phyloP scores from a whole-genome alignment of 139 green algal genomes.

The Coccomyxa sp. region DNA sequence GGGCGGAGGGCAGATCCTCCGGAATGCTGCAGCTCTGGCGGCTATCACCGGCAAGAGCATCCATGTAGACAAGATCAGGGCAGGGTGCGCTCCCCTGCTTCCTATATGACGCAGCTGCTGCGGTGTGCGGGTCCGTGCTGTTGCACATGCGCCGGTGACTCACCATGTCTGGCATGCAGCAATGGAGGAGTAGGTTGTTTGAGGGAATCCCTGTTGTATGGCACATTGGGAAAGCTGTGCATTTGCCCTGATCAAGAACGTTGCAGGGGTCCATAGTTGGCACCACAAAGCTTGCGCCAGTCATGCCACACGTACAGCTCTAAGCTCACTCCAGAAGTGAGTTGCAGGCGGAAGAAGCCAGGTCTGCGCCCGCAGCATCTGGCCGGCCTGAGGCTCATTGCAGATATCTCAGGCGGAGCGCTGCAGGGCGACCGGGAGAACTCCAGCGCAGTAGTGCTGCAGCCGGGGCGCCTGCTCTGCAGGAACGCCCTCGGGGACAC shows the following conservation, averaged over 20 bases:
- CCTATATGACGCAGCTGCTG: neutral
- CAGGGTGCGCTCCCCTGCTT: neutral
- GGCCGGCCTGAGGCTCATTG: conserved; percentile 58
- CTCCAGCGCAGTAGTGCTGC: conserved; percentile 37
- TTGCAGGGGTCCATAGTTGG: too few relatives aligned
- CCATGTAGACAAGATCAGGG: conserved; percentile 53
- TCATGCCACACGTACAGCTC: neutral
- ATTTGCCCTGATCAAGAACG: too few relatives aligned
- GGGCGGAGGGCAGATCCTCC: conserved; percentile 77
- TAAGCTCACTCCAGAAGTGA: too few relatives aligned
- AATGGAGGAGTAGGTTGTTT: too few relatives aligned
- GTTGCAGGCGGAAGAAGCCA: conserved; percentile 24
- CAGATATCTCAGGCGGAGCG: conserved; percentile 31
- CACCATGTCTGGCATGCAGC: neutral
- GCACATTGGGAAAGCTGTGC: too few relatives aligned
- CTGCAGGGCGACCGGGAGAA: conserved; percentile 32
- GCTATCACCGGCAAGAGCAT: conserved; percentile 45
- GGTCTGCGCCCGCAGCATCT: conserved; percentile 49
- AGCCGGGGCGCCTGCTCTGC: conserved; percentile 22
- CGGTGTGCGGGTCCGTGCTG: neutral
- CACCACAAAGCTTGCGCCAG: neutral
- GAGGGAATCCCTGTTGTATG: too few relatives aligned
- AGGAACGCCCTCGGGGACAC: conserved; percentile 54
- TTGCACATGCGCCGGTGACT: neutral
- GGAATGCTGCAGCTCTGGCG: conserved; percentile 58